These are phyloP conservation scores for Echeveria elegans DNA, from an alignment of 164 flowering plant species.

Conservation along the genomic window DNA sequence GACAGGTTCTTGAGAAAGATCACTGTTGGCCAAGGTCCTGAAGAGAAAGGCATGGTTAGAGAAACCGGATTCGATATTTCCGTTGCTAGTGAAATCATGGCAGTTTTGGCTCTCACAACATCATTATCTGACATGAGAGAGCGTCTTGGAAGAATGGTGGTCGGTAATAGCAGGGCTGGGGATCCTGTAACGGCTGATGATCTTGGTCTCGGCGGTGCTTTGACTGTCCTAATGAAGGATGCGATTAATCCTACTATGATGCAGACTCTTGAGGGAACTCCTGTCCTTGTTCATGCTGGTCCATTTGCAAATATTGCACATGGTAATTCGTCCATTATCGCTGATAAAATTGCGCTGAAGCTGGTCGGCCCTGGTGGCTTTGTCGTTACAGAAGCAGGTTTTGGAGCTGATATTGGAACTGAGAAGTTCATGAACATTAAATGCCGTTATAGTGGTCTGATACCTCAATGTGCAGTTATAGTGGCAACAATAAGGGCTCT, in stretches of 20 bases:
- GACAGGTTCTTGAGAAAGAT: conserved; percentile 93
- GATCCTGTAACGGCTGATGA: conserved; percentile 96
- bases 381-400: conserved; percentile 98
- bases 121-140: conserved; percentile 92
- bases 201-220: conserved; percentile 95
- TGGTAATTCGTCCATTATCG: conserved; percentile 94
- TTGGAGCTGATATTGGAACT: conserved; percentile 96
- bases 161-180: conserved; percentile 88
- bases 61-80: conserved; percentile 98
- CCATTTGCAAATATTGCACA: conserved; percentile 99
- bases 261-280: conserved; percentile 99
- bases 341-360: conserved; percentile 90
- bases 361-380: conserved; percentile 96
- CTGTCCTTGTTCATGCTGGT: conserved; percentile 98
- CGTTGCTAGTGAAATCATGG: conserved; percentile 99
- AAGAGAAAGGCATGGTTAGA: conserved; percentile 92
- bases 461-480: conserved; percentile 90
- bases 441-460: conserved; percentile 82
- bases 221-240: conserved; percentile 95
- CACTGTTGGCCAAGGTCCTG: conserved; percentile 92
- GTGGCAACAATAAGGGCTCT: conserved; percentile 96
- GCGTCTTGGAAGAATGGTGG: conserved; percentile 92
- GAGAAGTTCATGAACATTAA: conserved; percentile 98
- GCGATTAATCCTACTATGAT: conserved; percentile 94
- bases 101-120: conserved; percentile 93